These are phyloP conservation scores for Penicillium macrosclerotiorum DNA, from an alignment of 495 filamentous ascomycete species.

Conservation along the genomic window DNA sequence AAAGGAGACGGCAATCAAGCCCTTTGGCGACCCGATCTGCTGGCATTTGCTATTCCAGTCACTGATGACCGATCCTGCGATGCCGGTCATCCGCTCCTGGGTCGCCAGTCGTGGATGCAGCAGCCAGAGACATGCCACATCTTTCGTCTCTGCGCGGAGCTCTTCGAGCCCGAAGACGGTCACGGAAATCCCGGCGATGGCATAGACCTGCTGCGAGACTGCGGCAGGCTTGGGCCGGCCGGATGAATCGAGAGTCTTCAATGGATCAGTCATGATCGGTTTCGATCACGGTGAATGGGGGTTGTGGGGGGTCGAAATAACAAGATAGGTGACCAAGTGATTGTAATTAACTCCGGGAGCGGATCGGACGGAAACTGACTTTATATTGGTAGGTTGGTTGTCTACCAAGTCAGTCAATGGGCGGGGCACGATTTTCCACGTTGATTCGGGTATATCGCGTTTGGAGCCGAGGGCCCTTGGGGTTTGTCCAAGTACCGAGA, in stretches of 20 bases:
- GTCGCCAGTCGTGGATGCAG: conserved; percentile 73
- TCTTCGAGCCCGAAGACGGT: conserved; percentile 79
- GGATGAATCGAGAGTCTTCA: conserved; percentile 29
- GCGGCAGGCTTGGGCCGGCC: conserved; percentile 29
- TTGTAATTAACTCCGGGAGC: not conserved
- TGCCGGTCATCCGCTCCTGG: conserved; percentile 65
- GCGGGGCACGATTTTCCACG: conserved; percentile 8
- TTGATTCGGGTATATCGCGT: conserved; percentile 21
- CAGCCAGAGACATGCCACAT: conserved; percentile 79
- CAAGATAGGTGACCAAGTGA: not conserved
- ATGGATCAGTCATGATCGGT: conserved; percentile 37
- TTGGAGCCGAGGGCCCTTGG: conserved; percentile 14
- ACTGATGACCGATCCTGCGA: conserved; percentile 53
- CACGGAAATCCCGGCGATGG: conserved; percentile 73
- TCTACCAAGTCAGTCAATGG: not conserved
- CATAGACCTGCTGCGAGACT: conserved; percentile 59
- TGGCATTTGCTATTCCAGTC: conserved; percentile 53
- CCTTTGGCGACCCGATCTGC: conserved; percentile 27
- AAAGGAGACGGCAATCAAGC: conserved; percentile 77
- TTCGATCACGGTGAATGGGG: too few relatives aligned
- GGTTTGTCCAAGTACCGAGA: not conserved
- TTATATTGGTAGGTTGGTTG: not conserved
- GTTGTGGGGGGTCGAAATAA: not conserved
- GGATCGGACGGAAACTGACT: not conserved
- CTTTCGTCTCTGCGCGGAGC: conserved; percentile 46